phyloP scores from a whole-genome alignment of 345 rosid genomes.

The Hibiscus tridactylites region DNA sequence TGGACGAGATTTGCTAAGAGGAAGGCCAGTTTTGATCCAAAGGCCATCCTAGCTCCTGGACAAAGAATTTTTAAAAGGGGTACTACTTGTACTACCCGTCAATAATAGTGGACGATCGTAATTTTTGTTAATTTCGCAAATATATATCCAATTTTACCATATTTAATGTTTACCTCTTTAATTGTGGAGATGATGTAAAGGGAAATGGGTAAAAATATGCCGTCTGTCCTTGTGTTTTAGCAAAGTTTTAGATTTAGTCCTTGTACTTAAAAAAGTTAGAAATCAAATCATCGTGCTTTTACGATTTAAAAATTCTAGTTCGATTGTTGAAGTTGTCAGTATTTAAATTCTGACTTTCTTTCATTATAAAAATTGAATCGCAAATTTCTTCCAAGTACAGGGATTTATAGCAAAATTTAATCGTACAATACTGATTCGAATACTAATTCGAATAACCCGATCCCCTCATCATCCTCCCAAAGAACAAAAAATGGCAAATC shows the following conservation, averaged over 20 bases:
- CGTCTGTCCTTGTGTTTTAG: background rate
- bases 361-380: too few relatives aligned
- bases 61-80: constrained; percentile 66
- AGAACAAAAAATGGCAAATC: background rate
- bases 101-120: constrained; percentile 1
- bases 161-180: background rate
- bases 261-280: too few relatives aligned
- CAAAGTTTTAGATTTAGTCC: too few relatives aligned
- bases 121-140: background rate
- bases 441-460: too few relatives aligned
- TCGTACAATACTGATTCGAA: too few relatives aligned
- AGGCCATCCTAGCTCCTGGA: constrained; percentile 86
- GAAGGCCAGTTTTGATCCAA: constrained; percentile 66
- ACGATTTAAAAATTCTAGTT: too few relatives aligned
- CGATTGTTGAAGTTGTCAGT: too few relatives aligned
- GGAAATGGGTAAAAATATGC: too few relatives aligned
- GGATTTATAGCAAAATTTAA: too few relatives aligned
- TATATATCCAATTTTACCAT: background rate
- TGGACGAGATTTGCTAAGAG: constrained; percentile 67
- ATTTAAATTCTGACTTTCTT: too few relatives aligned
- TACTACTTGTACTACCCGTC: background rate
- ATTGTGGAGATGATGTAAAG: background rate
- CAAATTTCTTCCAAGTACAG: too few relatives aligned
- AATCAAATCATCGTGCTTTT: too few relatives aligned
- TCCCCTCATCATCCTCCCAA: background rate